These are phyloP conservation scores for Rhodofomes roseus DNA, from an alignment of 1,284 basidiomycete species.

Conservation along the genomic window DNA sequence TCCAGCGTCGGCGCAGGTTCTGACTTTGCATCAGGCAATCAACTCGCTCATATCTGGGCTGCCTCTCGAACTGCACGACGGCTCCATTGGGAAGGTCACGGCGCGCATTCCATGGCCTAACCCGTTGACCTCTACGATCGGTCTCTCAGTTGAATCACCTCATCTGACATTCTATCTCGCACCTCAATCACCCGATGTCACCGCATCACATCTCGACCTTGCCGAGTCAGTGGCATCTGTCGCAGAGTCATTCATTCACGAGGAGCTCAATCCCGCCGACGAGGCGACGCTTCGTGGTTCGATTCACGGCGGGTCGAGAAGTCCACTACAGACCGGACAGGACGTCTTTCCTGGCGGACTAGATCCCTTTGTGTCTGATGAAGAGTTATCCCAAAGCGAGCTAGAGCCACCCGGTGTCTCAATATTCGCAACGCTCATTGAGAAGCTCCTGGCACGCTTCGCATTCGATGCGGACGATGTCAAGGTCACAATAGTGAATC, in stretches of 20 bases:
- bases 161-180: constrained; percentile 58
- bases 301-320: constrained; percentile 34
- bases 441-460: constrained; percentile 79
- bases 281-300: constrained; percentile 73
- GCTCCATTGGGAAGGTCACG: constrained; percentile 69
- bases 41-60: constrained; percentile 68
- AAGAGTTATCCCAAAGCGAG: constrained; percentile 38
- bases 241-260: constrained; percentile 82
- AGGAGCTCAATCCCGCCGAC: constrained; percentile 72
- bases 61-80: constrained; percentile 69
- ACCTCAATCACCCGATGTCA: constrained; percentile 22
- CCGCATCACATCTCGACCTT: constrained; percentile 37
- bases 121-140: constrained; percentile 66
- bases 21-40: constrained; percentile 58
- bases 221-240: constrained; percentile 76
- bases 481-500: constrained; percentile 62
- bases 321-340: constrained; percentile 34
- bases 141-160: constrained; percentile 61
- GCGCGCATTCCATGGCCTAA: constrained; percentile 78
- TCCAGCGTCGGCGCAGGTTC: neutral
- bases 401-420: constrained; percentile 73
- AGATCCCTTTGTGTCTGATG: constrained; percentile 46
- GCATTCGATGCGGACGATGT: constrained; percentile 73
- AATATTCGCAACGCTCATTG: constrained; percentile 81
- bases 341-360: constrained; percentile 61